A percentile compares a stretch with the other conserved stretches of the same genome.
These are phyloP conservation scores for Hypoxylon crocopeplum DNA, from an alignment of 495 filamentous ascomycete genomes.

Conservation along the genomic window DNA sequence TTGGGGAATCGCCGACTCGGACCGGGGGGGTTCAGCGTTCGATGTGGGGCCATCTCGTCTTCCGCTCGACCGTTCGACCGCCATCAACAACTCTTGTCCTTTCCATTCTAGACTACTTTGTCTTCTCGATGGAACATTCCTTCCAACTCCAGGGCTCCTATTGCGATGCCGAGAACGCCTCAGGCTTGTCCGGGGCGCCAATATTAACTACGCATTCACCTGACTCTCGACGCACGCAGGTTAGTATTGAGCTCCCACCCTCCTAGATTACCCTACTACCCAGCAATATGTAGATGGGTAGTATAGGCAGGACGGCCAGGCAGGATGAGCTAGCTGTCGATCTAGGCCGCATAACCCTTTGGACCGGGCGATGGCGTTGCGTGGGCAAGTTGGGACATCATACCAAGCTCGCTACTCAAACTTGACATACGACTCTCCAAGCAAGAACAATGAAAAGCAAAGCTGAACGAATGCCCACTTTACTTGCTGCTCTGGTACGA, in stretches of 20 bases:
- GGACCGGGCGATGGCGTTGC: slow-evolving; percentile 18
- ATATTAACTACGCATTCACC: slow-evolving; percentile 13
- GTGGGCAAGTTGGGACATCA: too few species aligned
- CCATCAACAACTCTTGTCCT: slow-evolving; percentile 13
- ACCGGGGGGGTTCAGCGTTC: slow-evolving; percentile 22
- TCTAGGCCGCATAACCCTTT: slow-evolving; percentile 28
- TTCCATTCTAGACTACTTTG: slow-evolving; percentile 18
- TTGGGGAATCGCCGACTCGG: slow-evolving; percentile 29
- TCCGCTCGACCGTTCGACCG: slow-evolving; percentile 42
- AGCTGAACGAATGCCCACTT: slow-evolving; percentile 1
- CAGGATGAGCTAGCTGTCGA: slow-evolving; percentile 4
- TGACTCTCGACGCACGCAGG: slow-evolving; percentile 33
- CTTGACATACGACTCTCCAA: neutral
- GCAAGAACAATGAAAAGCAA: neutral
- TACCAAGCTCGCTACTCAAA: neutral
- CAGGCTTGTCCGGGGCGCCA: neutral
- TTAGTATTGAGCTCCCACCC: slow-evolving; percentile 32
- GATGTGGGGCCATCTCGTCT: slow-evolving; percentile 33
- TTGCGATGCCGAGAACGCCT: slow-evolving; percentile 17
- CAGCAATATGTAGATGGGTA: slow-evolving; percentile 25
- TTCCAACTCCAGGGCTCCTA: neutral
- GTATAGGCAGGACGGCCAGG: slow-evolving; percentile 13
- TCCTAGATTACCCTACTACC: slow-evolving; percentile 19
- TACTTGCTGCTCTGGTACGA: neutral
- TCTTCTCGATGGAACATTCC: slow-evolving; percentile 16